These are phyloP conservation scores for Lachnellula suecica DNA, from an alignment of 2,329 filamentous ascomycete species.

Conservation along the genomic window DNA sequence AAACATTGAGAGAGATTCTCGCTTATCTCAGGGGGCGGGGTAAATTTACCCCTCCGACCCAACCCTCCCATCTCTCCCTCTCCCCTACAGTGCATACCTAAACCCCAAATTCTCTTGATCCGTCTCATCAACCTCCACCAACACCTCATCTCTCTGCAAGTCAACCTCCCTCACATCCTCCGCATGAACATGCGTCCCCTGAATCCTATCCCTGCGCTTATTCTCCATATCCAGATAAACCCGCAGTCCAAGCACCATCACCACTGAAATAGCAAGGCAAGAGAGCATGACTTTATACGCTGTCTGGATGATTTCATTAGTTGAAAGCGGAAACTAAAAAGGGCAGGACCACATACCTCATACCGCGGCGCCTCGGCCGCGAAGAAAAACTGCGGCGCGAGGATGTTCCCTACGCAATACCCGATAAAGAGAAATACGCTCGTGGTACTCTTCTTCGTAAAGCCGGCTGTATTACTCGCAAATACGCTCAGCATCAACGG, in stretches of 20 bases:
- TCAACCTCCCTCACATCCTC: not conserved
- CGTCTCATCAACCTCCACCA: constrained; percentile 2
- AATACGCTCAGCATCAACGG: constrained; percentile 38
- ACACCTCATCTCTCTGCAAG: not conserved
- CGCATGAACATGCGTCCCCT: not conserved
- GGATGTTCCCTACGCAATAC: constrained; percentile 60
- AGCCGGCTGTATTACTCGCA: constrained; percentile 66
- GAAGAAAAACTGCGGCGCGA: constrained; percentile 62
- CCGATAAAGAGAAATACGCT: constrained; percentile 47
- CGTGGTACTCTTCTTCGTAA: constrained; percentile 62
- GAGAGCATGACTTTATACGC: not conserved
- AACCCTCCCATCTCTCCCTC: not conserved
- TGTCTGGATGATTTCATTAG: not conserved
- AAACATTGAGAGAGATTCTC: too few relatives aligned
- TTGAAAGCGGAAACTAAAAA: not conserved
- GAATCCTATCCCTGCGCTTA: not conserved
- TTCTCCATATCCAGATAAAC: not conserved
- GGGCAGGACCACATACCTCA: too few relatives aligned
- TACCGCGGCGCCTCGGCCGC: constrained; percentile 49
- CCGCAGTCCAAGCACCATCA: not conserved
- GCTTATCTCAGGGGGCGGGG: not conserved
- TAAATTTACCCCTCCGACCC: not conserved
- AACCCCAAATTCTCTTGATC: constrained; percentile 7
- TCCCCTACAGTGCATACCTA: constrained; percentile 4
- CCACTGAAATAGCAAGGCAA: not conserved